Percentiles rank a stretch among this genome's conserved stretches.
Conservation (phyloP, 2,329 filamentous ascomycete genomes). For the Rhinocladiella mackenziei region DNA sequence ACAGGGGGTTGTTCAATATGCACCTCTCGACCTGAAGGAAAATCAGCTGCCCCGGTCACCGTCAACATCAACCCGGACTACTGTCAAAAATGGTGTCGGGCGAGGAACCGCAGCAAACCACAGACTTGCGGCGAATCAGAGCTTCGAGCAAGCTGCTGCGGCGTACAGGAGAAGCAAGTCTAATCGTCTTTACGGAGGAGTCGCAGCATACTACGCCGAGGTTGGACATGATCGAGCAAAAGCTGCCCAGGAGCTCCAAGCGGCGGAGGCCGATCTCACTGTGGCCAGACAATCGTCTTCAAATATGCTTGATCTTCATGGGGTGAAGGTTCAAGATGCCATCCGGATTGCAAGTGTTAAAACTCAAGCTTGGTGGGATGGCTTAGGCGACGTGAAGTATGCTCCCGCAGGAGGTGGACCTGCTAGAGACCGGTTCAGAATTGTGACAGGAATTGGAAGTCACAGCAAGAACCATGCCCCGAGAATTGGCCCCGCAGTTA, state of each 20-base stretch:
- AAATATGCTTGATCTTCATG: constrained; percentile 71
- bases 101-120: constrained; percentile 43
- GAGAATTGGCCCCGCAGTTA: constrained; percentile 74
- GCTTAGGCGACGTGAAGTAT: constrained; percentile 61
- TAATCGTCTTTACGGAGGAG: constrained; percentile 69
- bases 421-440: constrained; percentile 58
- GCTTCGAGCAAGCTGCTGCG: constrained; percentile 55
- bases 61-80: constrained; percentile 6
- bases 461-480: constrained; percentile 75
- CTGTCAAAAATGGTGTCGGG: constrained; percentile 24
- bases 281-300: constrained; percentile 64
- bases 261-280: constrained; percentile 64
- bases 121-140: constrained; percentile 46
- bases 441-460: constrained; percentile 75
- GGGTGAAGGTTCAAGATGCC: constrained; percentile 74
- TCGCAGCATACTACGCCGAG: constrained; percentile 70
- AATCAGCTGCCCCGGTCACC: constrained; percentile 26
- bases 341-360: constrained; percentile 69
- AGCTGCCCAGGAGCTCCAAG: constrained; percentile 55
- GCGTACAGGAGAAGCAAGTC: constrained; percentile 62
- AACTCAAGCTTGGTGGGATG: constrained; percentile 71
- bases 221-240: constrained; percentile 62
- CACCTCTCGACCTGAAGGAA: constrained; percentile 35
- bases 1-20: constrained; percentile 42
- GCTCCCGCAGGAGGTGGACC: constrained; percentile 42